These are phyloP conservation scores for Sphaerulina musiva DNA, from an alignment of 2,329 filamentous ascomycete genomes.

Conservation along the genomic window DNA sequence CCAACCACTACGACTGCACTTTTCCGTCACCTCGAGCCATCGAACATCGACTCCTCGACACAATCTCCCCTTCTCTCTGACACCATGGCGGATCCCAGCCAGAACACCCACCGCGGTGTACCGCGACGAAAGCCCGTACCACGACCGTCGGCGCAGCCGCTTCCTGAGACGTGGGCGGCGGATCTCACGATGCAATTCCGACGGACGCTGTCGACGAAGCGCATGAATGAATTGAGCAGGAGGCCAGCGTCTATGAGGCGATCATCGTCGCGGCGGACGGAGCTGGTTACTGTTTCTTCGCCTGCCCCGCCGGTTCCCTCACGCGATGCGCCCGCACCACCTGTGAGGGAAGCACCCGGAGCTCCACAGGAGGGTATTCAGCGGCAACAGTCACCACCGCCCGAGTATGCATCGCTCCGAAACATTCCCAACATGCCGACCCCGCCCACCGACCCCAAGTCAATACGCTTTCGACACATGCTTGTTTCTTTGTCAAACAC, in stretches of 20 bases:
- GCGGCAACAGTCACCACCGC: slow-evolving; percentile 39
- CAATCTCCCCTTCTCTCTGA: neutral
- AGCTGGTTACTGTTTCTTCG: slow-evolving; percentile 24
- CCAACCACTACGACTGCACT: neutral
- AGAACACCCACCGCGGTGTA: slow-evolving; percentile 23
- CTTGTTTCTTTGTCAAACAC: slow-evolving; percentile 80
- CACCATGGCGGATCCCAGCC: slow-evolving; percentile 15
- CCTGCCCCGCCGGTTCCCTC: slow-evolving; percentile 16
- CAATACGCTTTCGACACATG: slow-evolving; percentile 56
- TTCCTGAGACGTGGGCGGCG: slow-evolving; percentile 62
- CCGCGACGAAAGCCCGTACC: slow-evolving; percentile 31
- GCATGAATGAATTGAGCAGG: slow-evolving; percentile 68
- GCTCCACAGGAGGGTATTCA: slow-evolving; percentile 20
- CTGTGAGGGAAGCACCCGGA: slow-evolving; percentile 27
- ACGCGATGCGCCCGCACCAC: slow-evolving; percentile 17
- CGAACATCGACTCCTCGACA: neutral
- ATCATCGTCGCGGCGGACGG: slow-evolving; percentile 49
- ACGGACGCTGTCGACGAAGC: slow-evolving; percentile 75
- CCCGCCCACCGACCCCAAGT: slow-evolving; percentile 54
- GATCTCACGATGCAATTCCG: slow-evolving; percentile 80
- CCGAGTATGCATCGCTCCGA: slow-evolving; percentile 56
- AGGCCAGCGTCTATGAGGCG: slow-evolving; percentile 41
- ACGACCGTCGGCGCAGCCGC: slow-evolving; percentile 16
- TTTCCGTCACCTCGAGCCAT: neutral
- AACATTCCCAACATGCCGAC: slow-evolving; percentile 66